These are phyloP conservation scores for Stygiomarasmius scandens DNA, from an alignment of 1,284 basidiomycete genomes.

Conservation along the genomic window DNA sequence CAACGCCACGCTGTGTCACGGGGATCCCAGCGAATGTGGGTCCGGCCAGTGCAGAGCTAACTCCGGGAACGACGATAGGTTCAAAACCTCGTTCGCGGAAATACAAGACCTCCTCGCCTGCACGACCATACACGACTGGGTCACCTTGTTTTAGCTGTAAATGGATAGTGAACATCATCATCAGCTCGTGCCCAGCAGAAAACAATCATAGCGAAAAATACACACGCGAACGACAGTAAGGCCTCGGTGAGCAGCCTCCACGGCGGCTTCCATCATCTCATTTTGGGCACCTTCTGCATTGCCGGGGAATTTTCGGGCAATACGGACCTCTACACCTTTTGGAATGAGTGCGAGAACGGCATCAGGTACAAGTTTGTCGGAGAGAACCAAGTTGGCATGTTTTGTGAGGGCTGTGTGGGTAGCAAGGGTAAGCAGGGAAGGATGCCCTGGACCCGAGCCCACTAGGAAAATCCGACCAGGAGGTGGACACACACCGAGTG, in stretches of 20 bases:
- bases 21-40: constrained; percentile 91
- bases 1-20: constrained; percentile 93
- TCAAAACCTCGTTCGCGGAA: constrained; percentile 87
- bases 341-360: constrained; percentile 91
- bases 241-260: constrained; percentile 80
- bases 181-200: neutral
- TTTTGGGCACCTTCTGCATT: constrained; percentile 94
- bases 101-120: constrained; percentile 92
- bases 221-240: constrained; percentile 85
- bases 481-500: constrained; percentile 32
- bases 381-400: constrained; percentile 84
- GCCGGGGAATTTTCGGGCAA: constrained; percentile 96
- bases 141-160: constrained; percentile 94
- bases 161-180: neutral
- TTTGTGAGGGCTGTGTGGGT: constrained; percentile 82
- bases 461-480: constrained; percentile 83
- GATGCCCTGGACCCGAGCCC: constrained; percentile 94
- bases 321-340: constrained; percentile 66
- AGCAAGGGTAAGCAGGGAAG: constrained; percentile 87
- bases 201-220: constrained; percentile 17
- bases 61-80: constrained; percentile 85
- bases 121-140: constrained; percentile 92
- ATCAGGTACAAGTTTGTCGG: constrained; percentile 96
- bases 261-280: constrained; percentile 91
- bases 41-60: constrained; percentile 86